Base-by-base conservation (phyloP, 2,329 filamentous ascomycete species). In the Phyllosticta paracitricarpa region DNA sequence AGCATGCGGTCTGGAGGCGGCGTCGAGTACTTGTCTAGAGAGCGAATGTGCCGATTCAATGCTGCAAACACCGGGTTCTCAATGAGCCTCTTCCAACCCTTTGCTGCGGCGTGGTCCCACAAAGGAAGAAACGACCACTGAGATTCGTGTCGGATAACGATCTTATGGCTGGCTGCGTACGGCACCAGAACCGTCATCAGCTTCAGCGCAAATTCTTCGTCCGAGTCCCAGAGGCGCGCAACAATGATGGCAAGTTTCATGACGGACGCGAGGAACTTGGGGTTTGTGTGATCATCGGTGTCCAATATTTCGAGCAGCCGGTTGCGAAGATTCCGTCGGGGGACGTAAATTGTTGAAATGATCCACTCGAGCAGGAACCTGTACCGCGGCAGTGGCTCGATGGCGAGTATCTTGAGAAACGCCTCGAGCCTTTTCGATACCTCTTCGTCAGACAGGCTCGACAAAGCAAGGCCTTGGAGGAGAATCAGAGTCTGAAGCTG, bases 141-240 rank as follows among this genome's bases (percentile, higher is more conserved):
- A 1, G 80, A 78, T 66, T 82, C 80, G 62, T 82, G 79, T 7
- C 80, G 73, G n/a, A 82, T 76, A 33, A 78, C 75, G 1, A 81
- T 76, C 63, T 81, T 82, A 3, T 78, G 76, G 35, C 77, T 81
- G 3, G 77, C 73, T 0, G 75, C 75, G 19, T 78, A 73, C 0
- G 75, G 71, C 2, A 77, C 72, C 17, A 81, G 71, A 56, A 75
- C 71, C 24, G 73, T 73, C 57, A 76, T 73, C 8, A 80, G 69
- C 14, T 70, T 65, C 3, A 71, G 58, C 0, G 73, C 71, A 61
- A 78, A 79, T 0, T 69, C 67, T 58, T 76, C 71, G 0, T 70
- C 69, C 1, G 69, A 64, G 24, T 73, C 67, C 1, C 73, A 63
- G 22, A 72, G 72, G 7, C 73, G 74, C 4, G 75, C 75, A 1